Evolutionary conservation across 2,329 filamentous ascomycete genomes (phyloP), one percentile per base, ranked within the genome.

Genomic region (Canariomyces notabilis): DNA sequence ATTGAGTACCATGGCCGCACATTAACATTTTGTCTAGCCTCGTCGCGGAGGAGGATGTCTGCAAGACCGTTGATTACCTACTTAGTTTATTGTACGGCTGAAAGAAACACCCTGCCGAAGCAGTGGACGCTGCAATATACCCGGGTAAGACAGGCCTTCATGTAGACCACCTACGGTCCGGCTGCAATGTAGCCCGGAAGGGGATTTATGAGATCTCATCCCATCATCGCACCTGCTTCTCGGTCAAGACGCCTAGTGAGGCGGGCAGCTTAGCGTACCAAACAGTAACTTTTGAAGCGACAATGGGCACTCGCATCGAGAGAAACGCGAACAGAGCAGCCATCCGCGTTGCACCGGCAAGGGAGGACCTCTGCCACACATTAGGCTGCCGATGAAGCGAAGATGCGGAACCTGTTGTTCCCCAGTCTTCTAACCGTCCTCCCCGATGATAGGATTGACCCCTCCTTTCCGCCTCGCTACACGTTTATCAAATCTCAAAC

Each of bases 401-500:
- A 38, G 15, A 9, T 29, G 21, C 16, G n/a, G n/a, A n/a, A n/a
- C n/a, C n/a, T n/a, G n/a, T n/a, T n/a, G n/a, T n/a, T n/a, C n/a
- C n/a, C n/a, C n/a, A n/a, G n/a, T n/a, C 18, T 12, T 37, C 15
- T 38, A 41, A 26, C 45, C 44, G 49, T 40, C 42, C 40, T 29
- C 41, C 39, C 37, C 26, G 26, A 29, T 29, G 9, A 29, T 8
- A 29, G 26, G 26, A 29, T 29, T 29, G 9, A 8, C 26, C 9
- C 26, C 26, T 37, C 42, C 40, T 29, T 44, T 19, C 39, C 37
- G 40, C 26, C 42, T 42, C 23, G 37, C 21, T 39, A 39, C n/a
- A n/a, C n/a, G n/a, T n/a, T 45, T 42, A 52, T 53, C 46, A 53
- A n/a, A 51, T 43, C 42, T 53, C 51, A 51, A 48, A 50, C 53